Percentiles rank a stretch among this genome's conserved stretches.
phyloP scores from a whole-genome alignment of 768 basidiomycete genomes.

The Ramaria rubella region DNA sequence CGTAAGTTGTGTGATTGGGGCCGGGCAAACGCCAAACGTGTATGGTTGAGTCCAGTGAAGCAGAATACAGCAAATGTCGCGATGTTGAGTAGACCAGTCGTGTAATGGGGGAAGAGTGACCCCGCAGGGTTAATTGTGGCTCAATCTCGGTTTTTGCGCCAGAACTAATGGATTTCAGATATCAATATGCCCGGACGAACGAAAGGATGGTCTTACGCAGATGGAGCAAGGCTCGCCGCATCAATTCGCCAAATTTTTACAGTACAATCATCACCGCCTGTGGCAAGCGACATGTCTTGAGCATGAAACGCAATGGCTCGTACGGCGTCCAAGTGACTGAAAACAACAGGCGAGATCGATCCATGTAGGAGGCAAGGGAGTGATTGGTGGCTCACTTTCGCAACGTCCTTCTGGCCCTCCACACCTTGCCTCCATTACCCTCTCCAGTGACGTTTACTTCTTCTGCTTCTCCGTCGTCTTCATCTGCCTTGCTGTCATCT shows the following conservation, averaged over 20 bases:
- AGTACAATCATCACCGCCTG: constrained; percentile 90
- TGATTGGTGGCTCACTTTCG: constrained; percentile 60
- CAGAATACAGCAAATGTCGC: constrained; percentile 77
- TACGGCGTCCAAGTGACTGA: constrained; percentile 89
- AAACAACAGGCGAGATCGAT: constrained; percentile 1
- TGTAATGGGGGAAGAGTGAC: constrained; percentile 89
- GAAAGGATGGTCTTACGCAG: constrained; percentile 52
- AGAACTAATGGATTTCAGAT: constrained; percentile 35
- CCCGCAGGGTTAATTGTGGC: constrained; percentile 87
- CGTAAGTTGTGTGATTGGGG: constrained; percentile 79
- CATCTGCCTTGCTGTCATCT: constrained; percentile 58
- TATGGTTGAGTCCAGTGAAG: constrained; percentile 89
- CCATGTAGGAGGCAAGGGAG: neutral
- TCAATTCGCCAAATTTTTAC: constrained; percentile 96
- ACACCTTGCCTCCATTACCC: constrained; percentile 64
- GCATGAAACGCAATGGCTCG: constrained; percentile 88
- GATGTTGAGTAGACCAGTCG: constrained; percentile 74
- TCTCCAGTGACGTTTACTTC: constrained; percentile 53
- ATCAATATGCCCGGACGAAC: neutral
- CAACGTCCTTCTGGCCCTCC: constrained; percentile 82
- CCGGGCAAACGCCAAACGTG: constrained; percentile 83
- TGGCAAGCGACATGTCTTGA: constrained; percentile 77
- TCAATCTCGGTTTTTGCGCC: constrained; percentile 81
- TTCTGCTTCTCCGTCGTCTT: constrained; percentile 35
- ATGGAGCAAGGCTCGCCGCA: constrained; percentile 62